Evolutionary conservation across 176 grass and related monocot species (phyloP).

Genomic region (Avena insularis): DNA sequence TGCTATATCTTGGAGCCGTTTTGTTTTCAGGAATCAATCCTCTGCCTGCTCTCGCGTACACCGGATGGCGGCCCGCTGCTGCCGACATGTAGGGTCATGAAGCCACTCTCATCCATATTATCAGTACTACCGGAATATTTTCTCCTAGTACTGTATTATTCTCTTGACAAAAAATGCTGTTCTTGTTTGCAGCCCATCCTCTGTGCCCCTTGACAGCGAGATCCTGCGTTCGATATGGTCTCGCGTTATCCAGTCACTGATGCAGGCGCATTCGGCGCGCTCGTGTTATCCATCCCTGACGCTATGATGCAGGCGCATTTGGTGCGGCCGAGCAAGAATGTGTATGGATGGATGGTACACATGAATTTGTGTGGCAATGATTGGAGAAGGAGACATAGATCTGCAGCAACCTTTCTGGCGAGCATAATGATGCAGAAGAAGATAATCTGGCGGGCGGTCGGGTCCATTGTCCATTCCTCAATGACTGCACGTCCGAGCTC

Average conservation of each 20-base stretch:
- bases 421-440: constrained; percentile 71
- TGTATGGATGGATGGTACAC: constrained; percentile 35
- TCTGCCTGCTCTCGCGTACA: constrained; percentile 46
- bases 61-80: constrained; percentile 12
- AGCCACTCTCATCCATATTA: constrained; percentile 32
- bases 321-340: constrained; percentile 7
- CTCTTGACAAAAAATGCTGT: not conserved
- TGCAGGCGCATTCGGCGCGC: not conserved
- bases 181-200: constrained; percentile 38
- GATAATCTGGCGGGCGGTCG: constrained; percentile 58
- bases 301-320: constrained; percentile 37
- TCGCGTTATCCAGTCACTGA: constrained; percentile 28
- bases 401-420: constrained; percentile 70
- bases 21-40: constrained; percentile 69
- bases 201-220: constrained; percentile 32
- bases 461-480: constrained; percentile 52
- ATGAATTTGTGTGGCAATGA: constrained; percentile 63
- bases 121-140: not conserved
- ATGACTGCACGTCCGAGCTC: constrained; percentile 41
- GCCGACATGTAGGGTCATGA: constrained; percentile 52
- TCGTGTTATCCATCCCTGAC: constrained; percentile 1
- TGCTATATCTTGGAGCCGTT: constrained; percentile 59
- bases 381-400: constrained; percentile 69
- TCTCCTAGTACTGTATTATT: not conserved
- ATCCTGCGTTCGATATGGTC: constrained; percentile 30